Base-by-base conservation (phyloP, 495 filamentous ascomycete species). In the Collariella sp. region DNA sequence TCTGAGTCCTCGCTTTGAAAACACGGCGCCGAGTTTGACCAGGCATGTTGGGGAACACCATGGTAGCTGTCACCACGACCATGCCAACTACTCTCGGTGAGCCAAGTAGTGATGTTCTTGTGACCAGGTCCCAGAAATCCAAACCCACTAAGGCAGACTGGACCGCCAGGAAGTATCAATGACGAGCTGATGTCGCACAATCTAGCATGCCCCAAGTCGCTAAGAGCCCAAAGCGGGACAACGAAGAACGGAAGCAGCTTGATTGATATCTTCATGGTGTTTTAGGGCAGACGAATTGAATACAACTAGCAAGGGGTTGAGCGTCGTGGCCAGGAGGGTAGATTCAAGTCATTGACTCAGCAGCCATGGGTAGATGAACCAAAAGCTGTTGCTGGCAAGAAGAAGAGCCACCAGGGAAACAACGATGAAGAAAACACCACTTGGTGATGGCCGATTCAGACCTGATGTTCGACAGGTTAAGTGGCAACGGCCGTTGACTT, bases 1-100 rank as follows among this genome's bases (percentile, higher is more conserved):
- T 55, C 46, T 3, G 62, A 53, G 2, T 46, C 54, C 33, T 22
- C 16, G 52, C 50, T 52, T 18, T 49, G 53, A 46, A 60, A 62
- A 43, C 68, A 70, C 9, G 67, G 66, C 15, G 48, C 18, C 6
- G 55, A 56, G 55, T 61, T 53, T 9, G 60, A 63, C 68, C 68
- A 70, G 1, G 15, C 38, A 34, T 67, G 61, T 11, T 47, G 33
- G 31, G 31, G 23, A 20, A 38, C 19, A 20, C 52, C 26, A 29
- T 48, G 39, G 48, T 56, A 56, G 16, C 52, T 13, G 1, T 50
- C 63, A 16, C 62, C 49, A 7, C 54, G 50, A 18, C 56, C 56
- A n/a, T 50, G 36, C 18, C 2, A 18, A 15, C 36, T 50, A 43
- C 35, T 47, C 31, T 24, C 36, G 36, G 26, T n/a, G 23, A 38